A percentile compares a stretch with the other conserved stretches of the same genome.
Evolutionary conservation across 2,329 filamentous ascomycete species (phyloP).

Genomic region (Trichoderma hamatum): DNA sequence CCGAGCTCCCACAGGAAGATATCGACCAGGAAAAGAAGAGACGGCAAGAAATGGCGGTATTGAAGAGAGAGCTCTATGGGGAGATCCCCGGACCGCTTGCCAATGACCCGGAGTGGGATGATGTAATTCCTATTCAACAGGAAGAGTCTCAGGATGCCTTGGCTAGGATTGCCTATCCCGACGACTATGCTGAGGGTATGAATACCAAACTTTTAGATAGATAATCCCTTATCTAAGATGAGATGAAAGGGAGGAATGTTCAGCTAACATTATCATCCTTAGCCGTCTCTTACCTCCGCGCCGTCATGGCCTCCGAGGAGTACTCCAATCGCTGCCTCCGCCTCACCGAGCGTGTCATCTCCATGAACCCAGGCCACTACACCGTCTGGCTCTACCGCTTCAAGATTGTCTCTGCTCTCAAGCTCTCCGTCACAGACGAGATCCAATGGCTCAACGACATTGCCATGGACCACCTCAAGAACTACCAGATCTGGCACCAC

Average conservation of each 20-base stretch:
- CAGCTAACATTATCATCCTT: not conserved
- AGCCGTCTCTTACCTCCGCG: slow-evolving; percentile 91
- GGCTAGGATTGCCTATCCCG: slow-evolving; percentile 88
- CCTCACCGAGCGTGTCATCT: slow-evolving; percentile 87
- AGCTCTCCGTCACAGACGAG: slow-evolving; percentile 69
- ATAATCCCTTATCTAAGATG: not conserved
- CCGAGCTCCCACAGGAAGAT: slow-evolving; percentile 44
- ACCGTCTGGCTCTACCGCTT: slow-evolving; percentile 98
- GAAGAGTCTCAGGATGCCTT: slow-evolving; percentile 83
- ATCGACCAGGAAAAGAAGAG: slow-evolving; percentile 51
- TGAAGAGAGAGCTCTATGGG: slow-evolving; percentile 58
- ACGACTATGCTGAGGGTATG: slow-evolving; percentile 80
- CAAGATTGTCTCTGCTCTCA: slow-evolving; percentile 70
- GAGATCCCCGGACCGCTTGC: slow-evolving; percentile 50
- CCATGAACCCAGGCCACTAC: slow-evolving; percentile 94
- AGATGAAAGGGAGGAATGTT: not conserved
- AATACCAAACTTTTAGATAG: not conserved
- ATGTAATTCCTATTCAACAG: slow-evolving; percentile 79
- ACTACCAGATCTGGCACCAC: slow-evolving; percentile 96
- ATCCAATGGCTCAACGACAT: slow-evolving; percentile 84
- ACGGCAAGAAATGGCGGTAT: slow-evolving; percentile 54
- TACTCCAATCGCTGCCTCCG: slow-evolving; percentile 75
- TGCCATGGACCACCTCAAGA: slow-evolving; percentile 84
- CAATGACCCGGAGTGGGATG: slow-evolving; percentile 77
- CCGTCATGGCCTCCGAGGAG: slow-evolving; percentile 89